phyloP scores from a whole-genome alignment of 2,329 filamentous ascomycete genomes.

The Sclerotinia nivalis region DNA sequence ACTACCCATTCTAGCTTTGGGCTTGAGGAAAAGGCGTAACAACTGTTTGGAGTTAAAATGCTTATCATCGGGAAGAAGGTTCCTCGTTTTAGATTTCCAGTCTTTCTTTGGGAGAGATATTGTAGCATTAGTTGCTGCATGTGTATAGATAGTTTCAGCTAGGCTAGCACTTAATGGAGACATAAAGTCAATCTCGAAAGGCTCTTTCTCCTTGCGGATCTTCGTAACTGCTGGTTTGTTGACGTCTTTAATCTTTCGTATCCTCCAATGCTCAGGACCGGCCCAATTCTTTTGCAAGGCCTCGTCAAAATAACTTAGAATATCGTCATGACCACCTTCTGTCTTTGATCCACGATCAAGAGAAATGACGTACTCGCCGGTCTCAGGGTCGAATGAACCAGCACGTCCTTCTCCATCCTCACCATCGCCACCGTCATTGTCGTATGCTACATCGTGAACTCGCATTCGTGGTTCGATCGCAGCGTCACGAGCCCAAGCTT shows the following conservation, averaged over 20 bases:
- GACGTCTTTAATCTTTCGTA: slow-evolving; percentile 83
- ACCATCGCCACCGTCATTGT: slow-evolving; percentile 54
- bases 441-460: slow-evolving; percentile 65
- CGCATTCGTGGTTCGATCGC: slow-evolving; percentile 84
- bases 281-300: slow-evolving; percentile 96
- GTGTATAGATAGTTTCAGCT: slow-evolving; percentile 77
- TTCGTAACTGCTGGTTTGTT: slow-evolving; percentile 63
- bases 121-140: slow-evolving; percentile 74
- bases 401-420: slow-evolving; percentile 53
- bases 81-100: slow-evolving; percentile 90
- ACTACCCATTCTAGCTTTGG: slow-evolving; percentile 79
- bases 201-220: slow-evolving; percentile 90
- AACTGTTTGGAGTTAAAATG: slow-evolving; percentile 95
- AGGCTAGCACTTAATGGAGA: slow-evolving; percentile 70
- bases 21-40: slow-evolving; percentile 88
- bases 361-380: slow-evolving; percentile 76
- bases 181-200: slow-evolving; percentile 90
- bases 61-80: slow-evolving; percentile 94
- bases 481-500: slow-evolving; percentile 91
- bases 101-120: slow-evolving; percentile 91
- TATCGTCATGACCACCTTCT: slow-evolving; percentile 75
- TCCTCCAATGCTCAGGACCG: slow-evolving; percentile 98
- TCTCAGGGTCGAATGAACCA: slow-evolving; percentile 63
- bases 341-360: slow-evolving; percentile 71
- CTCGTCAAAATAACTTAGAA: slow-evolving; percentile 97